Evolutionary conservation across 805 yeast genomes (phyloP).

Genomic region (Yamadazyma tumulicola): DNA sequence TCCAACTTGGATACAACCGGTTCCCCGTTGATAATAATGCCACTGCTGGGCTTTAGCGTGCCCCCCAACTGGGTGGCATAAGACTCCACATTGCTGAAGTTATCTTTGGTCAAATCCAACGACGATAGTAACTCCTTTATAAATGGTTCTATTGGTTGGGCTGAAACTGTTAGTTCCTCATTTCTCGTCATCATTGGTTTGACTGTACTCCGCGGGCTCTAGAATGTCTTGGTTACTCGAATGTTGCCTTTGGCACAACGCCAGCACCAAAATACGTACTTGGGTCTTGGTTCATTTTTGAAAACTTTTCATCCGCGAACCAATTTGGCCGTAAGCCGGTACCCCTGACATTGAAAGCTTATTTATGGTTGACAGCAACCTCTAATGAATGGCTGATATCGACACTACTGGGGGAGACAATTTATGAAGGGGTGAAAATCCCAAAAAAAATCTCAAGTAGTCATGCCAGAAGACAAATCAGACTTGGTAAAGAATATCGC

Average conservation of each 20-base stretch:
- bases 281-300: conserved; percentile 14
- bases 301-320: neutral
- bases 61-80: conserved; percentile 47
- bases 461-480: conserved; percentile 13
- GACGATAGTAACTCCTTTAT: conserved; percentile 31
- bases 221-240: too few species aligned
- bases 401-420: too few species aligned
- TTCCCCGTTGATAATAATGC: conserved; percentile 56
- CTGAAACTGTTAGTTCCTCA: conserved; percentile 12
- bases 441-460: too few species aligned
- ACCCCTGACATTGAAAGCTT: too few species aligned
- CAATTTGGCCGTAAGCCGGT: too few species aligned
- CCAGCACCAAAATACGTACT: conserved; percentile 10
- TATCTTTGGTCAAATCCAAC: conserved; percentile 33
- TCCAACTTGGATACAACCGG: conserved; percentile 46
- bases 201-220: neutral
- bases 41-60: conserved; percentile 48
- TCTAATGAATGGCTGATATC: too few species aligned
- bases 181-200: neutral
- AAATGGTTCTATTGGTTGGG: conserved; percentile 36
- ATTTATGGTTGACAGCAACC: too few species aligned
- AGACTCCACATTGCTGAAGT: conserved; percentile 29
- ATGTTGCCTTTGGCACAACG: neutral
- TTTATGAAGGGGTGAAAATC: too few species aligned
- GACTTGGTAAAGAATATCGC: conserved; percentile 31